Base-by-base conservation (phyloP, 495 filamentous ascomycete genomes). In the Coniosporium apollinis region DNA sequence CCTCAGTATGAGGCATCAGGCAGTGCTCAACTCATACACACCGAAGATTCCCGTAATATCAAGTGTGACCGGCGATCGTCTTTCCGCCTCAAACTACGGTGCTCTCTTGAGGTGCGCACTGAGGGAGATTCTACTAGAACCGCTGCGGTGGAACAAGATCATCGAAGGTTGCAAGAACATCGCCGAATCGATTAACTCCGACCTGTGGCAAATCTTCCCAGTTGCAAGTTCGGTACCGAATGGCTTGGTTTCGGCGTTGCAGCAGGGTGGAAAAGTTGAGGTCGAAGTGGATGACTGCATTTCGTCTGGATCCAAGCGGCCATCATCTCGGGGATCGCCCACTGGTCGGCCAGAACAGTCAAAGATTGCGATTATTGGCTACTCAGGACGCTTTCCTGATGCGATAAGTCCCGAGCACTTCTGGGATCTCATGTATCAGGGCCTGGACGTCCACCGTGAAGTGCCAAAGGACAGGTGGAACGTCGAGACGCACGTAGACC, bases 391-490 rank as follows among this genome's bases (percentile, higher is more conserved):
- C 2, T 28, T 64, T n/a, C 62, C 62, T 3, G 52, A 48, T 8
- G 55, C 54, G 5, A 47, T 36, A 11, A 36, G 49, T 28, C 39
- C 43, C 0, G 57, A 64, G 24, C 35, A 48, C 8, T 57, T 62
- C 36, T 68, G 65, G 65, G 35, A 60, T 1, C 14, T 61, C 0
- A 28, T 69, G 3, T 44, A 60, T 16, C 31, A 58, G 3, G 61
- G 62, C 0, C 46, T 46, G 0, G 62, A 68, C 41, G 49, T 57
- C 2, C 50, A 55, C 16, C 43, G 31, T 4, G 43, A 32, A 29
- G 48, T 69, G 0, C 64, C 64, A 0, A 32, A 43, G 0, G 58
- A 62, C 37, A 50, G 64, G 14, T 69, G 62, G 19, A 57, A 67
- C 36, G 21, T 61, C 2, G 44, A 60, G 0, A 49, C 56, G 0